Evolutionary conservation across 1,139 yeast species (phyloP), one percentile per base, ranked within the genome.

Genomic region (Meyerozyma smithsonii): DNA sequence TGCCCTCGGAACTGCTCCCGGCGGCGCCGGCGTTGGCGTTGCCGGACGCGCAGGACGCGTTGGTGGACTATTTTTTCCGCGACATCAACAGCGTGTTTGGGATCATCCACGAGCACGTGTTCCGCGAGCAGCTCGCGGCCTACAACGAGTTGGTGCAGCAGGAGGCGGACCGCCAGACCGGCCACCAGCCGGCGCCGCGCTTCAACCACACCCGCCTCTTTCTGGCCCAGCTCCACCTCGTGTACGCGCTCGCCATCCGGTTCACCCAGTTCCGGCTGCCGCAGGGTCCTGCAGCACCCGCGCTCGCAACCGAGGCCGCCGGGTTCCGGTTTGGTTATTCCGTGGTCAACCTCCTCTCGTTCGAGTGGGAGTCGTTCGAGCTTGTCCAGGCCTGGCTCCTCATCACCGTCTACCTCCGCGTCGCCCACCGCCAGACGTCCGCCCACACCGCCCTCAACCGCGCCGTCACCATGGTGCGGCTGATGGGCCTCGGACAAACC

Each of bases 361-460:
- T 80, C 54, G 84, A 81, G 54, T 81, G 86, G 85, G 84, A 80
- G 51, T 72, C 81, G 16, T 71, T 77, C 44, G 88, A 81, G 52
- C 64, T 81, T 46, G 71, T 80, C 28, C 88, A 81, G 52, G 69
- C 79, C 32, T 79, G 86, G 84, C 56, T 79, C 11, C 56, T 81
- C 21, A 67, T 77, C 23, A 58, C 80, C 0, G 50, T 79, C 16
- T 81, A 80, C 49, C 57, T 81, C 32, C 61, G 88, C 34, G 59
- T 75, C 3, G 61, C 77, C 28, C 81, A 79, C 49, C 64, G 84
- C 38, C 87, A 81, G 54, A 72, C 77, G 5, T 70, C 83, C 1
- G 61, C 75, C 25, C 74, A 70, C 62, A 65, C 64, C 47, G 77
- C 84, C 0, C 52, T 81, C 34, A 77, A 79, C 3, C 69, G 65